Evolutionary conservation across 768 basidiomycete genomes (phyloP).

Genomic region (Leccinum boreale): DNA sequence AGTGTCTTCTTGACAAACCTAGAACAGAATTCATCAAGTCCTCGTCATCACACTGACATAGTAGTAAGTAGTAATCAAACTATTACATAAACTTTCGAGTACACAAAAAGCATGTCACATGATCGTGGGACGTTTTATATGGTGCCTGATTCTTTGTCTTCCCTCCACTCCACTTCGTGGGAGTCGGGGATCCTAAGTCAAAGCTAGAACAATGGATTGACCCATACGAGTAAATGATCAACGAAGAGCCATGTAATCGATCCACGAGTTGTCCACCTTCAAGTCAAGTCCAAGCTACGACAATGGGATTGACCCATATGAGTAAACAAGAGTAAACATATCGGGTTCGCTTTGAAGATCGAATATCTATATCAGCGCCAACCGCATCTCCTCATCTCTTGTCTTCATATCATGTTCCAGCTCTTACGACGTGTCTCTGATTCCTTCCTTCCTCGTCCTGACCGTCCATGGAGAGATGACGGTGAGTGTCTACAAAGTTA

Average conservation of each 20-base stretch:
- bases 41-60: no score
- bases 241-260: constrained; percentile 14
- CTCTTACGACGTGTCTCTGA: constrained; percentile 69
- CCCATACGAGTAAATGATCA: no score
- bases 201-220: no score
- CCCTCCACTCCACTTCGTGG: no score
- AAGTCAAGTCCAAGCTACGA: neutral
- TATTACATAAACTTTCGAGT: no score
- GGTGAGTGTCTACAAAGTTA: constrained; percentile 42
- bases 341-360: neutral
- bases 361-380: neutral
- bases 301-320: constrained; percentile 1
- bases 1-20: no score
- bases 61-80: no score
- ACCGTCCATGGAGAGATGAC: constrained; percentile 76
- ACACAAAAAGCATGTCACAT: no score
- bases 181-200: no score
- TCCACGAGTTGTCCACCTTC: neutral
- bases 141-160: no score
- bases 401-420: constrained; percentile 48
- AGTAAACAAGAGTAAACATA: constrained; percentile 28
- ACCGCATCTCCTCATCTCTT: neutral
- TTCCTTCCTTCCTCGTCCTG: constrained; percentile 65
- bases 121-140: no score
- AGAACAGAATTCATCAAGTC: no score